phyloP scores from a whole-genome alignment of 2,329 filamentous ascomycete species.

The Monilinia aucupariae region DNA sequence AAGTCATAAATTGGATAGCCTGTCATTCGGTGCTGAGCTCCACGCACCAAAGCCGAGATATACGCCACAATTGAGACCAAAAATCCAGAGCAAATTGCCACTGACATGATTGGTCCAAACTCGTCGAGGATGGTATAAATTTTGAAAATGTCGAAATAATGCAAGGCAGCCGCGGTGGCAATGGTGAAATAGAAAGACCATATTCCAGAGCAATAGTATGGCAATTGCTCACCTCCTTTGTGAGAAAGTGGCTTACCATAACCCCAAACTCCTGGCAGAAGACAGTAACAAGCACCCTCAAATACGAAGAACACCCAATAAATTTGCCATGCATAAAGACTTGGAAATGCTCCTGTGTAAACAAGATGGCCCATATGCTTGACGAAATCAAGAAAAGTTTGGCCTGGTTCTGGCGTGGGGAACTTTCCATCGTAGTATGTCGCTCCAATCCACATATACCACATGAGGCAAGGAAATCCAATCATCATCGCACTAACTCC shows the following conservation, averaged over 20 bases:
- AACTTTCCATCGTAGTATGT: conserved; percentile 85
- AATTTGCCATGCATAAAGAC: conserved; percentile 76
- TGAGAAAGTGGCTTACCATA: conserved; percentile 85
- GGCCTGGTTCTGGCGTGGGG: conserved; percentile 58
- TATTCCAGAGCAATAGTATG: conserved; percentile 91
- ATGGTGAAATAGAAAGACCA: conserved; percentile 85
- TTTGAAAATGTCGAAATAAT: conserved; percentile 79
- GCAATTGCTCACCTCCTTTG: conserved; percentile 75
- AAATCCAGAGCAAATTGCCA: conserved; percentile 88
- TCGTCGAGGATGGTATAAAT: conserved; percentile 91
- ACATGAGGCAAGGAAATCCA: conserved; percentile 91
- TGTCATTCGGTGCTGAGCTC: conserved; percentile 88
- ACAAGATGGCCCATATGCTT: conserved; percentile 65
- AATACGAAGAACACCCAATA: conserved; percentile 93
- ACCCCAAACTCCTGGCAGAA: conserved; percentile 79
- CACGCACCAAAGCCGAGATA: conserved; percentile 73
- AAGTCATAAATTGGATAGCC: conserved; percentile 77
- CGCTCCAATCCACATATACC: conserved; percentile 98
- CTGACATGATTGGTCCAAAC: conserved; percentile 87
- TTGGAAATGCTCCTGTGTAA: conserved; percentile 81
- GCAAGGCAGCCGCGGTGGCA: conserved; percentile 61
- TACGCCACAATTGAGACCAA: conserved; percentile 79
- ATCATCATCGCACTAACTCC: conserved; percentile 83
- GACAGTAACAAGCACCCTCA: conserved; percentile 75
- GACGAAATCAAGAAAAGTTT: conserved; percentile 67